phyloP scores from a whole-genome alignment of 2,329 filamentous ascomycete species.

The Cadophora sp. region DNA sequence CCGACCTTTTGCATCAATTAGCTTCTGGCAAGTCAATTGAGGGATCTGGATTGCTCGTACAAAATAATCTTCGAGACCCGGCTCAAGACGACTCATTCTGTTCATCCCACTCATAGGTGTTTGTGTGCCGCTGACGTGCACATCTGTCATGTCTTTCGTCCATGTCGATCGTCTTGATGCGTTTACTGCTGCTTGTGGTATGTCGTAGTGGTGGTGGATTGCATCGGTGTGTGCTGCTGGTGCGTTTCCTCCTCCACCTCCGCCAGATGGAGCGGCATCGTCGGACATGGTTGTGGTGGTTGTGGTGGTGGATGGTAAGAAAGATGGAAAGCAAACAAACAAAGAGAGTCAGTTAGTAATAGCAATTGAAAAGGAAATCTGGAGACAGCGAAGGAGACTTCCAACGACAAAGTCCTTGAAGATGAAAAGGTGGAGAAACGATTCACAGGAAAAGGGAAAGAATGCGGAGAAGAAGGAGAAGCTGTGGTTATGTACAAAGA shows the following conservation, averaged over 20 bases:
- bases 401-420: neutral
- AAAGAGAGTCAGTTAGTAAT: neutral
- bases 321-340: slow-evolving; percentile 15
- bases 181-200: neutral
- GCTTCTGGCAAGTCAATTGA: neutral
- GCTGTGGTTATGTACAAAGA: neutral
- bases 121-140: slow-evolving; percentile 26
- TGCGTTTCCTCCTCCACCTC: slow-evolving; percentile 16
- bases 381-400: slow-evolving; percentile 10
- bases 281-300: slow-evolving; percentile 31
- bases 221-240: slow-evolving; percentile 20
- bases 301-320: slow-evolving; percentile 8
- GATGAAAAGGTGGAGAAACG: slow-evolving; percentile 4
- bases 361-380: neutral
- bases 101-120: slow-evolving; percentile 33
- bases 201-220: slow-evolving; percentile 21
- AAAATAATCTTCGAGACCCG: slow-evolving; percentile 39
- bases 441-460: neutral
- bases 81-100: slow-evolving; percentile 12
- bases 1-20: slow-evolving; percentile 48
- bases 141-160: slow-evolving; percentile 27
- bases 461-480: slow-evolving; percentile 10
- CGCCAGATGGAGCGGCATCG: slow-evolving; percentile 23
- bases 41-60: slow-evolving; percentile 29
- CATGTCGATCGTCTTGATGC: slow-evolving; percentile 29